phyloP scores from a whole-genome alignment of 2,329 filamentous ascomycete species.

The Calonectria montana region DNA sequence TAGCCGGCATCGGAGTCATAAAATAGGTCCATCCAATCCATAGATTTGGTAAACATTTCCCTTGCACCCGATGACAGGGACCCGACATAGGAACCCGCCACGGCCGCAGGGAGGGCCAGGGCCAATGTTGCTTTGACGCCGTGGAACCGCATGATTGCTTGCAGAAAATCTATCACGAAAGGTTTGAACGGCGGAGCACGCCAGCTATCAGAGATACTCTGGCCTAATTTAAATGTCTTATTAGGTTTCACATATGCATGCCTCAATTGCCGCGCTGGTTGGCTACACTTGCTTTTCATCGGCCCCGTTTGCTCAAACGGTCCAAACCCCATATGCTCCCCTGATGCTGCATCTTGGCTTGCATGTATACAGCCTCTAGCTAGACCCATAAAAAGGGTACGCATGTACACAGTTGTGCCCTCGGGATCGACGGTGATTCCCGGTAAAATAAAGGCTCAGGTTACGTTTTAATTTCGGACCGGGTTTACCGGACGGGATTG shows the following conservation, averaged over 20 bases:
- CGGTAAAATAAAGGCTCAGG: conserved; percentile 3
- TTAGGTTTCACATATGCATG: neutral
- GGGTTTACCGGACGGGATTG: conserved; percentile 4
- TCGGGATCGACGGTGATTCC: neutral
- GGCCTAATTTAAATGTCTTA: conserved; percentile 3
- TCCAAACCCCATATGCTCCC: neutral
- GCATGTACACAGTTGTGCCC: neutral
- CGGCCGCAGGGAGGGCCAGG: neutral
- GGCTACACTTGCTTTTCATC: neutral
- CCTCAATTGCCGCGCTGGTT: neutral
- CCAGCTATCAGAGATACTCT: neutral
- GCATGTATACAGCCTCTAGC: neutral
- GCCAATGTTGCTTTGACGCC: neutral
- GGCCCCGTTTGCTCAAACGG: neutral
- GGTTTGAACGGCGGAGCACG: neutral
- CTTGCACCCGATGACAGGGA: conserved; percentile 25
- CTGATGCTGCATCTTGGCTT: neutral
- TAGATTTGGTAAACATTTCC: conserved; percentile 31
- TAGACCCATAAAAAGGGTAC: neutral
- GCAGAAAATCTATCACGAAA: neutral
- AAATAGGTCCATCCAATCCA: conserved; percentile 61
- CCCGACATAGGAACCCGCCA: neutral
- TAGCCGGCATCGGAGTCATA: conserved; percentile 66
- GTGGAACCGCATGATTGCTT: neutral
- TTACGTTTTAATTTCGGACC: conserved; percentile 3